Base-by-base conservation (phyloP, 768 basidiomycete genomes). In the Serpula lacrymans region DNA sequence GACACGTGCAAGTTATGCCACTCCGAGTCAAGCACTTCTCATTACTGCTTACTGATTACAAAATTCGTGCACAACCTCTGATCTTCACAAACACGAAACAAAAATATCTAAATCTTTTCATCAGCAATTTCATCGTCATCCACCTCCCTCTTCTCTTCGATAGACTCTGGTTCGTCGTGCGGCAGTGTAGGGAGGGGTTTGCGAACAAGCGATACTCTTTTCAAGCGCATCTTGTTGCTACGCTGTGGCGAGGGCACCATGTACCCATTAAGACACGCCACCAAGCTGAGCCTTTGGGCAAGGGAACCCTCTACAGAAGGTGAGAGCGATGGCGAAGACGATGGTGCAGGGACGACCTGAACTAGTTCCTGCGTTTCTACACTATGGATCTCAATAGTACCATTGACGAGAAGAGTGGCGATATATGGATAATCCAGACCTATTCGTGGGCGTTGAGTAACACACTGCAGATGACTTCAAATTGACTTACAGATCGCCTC, bases 391-490 rank as follows among this genome's bases (percentile, higher is more conserved):
- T 88, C 81, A 39, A 97, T 77, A 1, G 80, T 84, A 37, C 80
- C 72, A 56, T 94, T 81, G 2, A 83, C 79, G 3, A 96, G 71
- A 3, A 96, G 72, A 1, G 91, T 77, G 10, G 82, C 80, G 37
- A 92, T 67, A 47, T 87, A 84, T 3, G 89, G 92, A 49, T 82
- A 80, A 57, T 96, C 92, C 37, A 92, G 68, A 44, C 80, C 89
- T 89, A 49, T 30, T 17, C 27, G 20, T 12, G 26, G 21, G 32
- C 41, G n/a, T 29, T 26, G 42, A 21, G 39, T 43, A 14, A 22
- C 18, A n/a, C 17, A 33, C 24, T 11, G 22, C 33, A 37, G 17
- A 31, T 7, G 14, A n/a, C 6, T 27, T 6, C 33, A 31, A 16
- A 27, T 3, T 17, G 7, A 77, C 86, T 55, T 53, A 93, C 90